Base-by-base conservation (phyloP, 768 basidiomycete species). In the Jaapia argillacea region DNA sequence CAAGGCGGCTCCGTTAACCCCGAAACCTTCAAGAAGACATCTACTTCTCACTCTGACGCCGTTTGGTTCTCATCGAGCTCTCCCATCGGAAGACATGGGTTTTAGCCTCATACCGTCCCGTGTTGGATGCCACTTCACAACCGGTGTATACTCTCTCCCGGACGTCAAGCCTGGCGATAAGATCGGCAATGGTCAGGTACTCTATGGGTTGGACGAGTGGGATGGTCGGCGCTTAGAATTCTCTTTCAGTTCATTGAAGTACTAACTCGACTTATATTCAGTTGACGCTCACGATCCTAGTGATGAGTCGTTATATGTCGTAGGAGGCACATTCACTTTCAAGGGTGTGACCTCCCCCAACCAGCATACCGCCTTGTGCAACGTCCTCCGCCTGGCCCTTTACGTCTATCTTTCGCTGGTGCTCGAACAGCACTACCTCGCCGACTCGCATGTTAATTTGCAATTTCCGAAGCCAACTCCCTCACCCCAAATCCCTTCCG, bases 321-420 rank as follows among this genome's bases (percentile, higher is more conserved):
- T 83, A 5, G 81, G 82, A 4, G 82, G 81, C 0, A 79, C 72
- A 1, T 84, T 85, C 54, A 54, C 62, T 1, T 65, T 85, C 46
- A 65, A 62, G 47, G 77, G 73, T 6, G 50, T 71, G 12, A 57
- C 56, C 10, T 70, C 73, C 1, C 53, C 59, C 1, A 24, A 52
- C 3, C 70, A 76, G 42, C 67, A 79, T 48, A 48, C 51, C 3
- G 45, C 66, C 1, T 64, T 85, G 0, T 56, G 59, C 39, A 67
- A 64, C 36, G 60, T 74, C 14, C 72, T 85, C 13, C 69, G 72
- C 13, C 50, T 82, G 6, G 52, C 70, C 0, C 59, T 75, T 13
- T 81, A 76, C 53, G 54, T 68, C 6, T 73, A 78, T 50, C 65
- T 80, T 1, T 75, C 78, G 1, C 65, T 80, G 25, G 47, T 78